Evolutionary conservation across 164 flowering plant species (phyloP).

Genomic region (Litsea cubeba): DNA sequence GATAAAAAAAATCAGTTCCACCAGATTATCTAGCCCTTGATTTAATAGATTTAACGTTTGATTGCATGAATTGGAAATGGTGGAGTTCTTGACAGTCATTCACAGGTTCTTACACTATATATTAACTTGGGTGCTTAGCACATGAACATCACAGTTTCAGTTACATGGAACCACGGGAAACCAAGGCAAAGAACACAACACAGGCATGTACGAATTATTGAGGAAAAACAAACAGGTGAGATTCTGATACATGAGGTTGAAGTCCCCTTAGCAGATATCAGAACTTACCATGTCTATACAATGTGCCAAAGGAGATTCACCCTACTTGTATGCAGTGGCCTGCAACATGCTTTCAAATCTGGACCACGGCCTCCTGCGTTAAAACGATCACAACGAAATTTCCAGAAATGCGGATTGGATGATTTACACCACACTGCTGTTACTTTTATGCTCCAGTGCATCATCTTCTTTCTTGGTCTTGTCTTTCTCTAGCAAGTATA

Average conservation of each 20-base stretch:
- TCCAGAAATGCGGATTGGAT: not conserved
- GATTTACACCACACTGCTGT: not conserved
- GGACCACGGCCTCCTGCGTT: too few relatives aligned
- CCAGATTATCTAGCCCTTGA: too few relatives aligned
- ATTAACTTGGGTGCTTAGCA: too few relatives aligned
- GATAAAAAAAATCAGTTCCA: too few relatives aligned
- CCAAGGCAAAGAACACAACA: too few relatives aligned
- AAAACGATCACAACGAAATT: not conserved
- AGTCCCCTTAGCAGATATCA: not conserved
- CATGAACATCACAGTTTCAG: too few relatives aligned
- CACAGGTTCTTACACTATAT: too few relatives aligned
- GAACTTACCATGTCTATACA: not conserved
- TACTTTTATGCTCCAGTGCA: conserved; percentile 14
- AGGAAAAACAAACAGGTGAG: not conserved
- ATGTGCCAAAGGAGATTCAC: not conserved
- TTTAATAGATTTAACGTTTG: too few relatives aligned
- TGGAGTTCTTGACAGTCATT: too few relatives aligned
- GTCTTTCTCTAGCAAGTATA: conserved; percentile 26
- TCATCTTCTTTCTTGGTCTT: conserved; percentile 27
- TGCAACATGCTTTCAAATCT: not conserved
- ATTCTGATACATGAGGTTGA: not conserved
- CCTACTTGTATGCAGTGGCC: not conserved
- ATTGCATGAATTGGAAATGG: too few relatives aligned
- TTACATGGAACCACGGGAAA: too few relatives aligned
- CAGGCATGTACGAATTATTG: not conserved